A percentile compares a stretch with the other conserved stretches of the same genome.
These are phyloP conservation scores for Pythium aquatile DNA, from an alignment of 352 stramenopile species.

Conservation along the genomic window DNA sequence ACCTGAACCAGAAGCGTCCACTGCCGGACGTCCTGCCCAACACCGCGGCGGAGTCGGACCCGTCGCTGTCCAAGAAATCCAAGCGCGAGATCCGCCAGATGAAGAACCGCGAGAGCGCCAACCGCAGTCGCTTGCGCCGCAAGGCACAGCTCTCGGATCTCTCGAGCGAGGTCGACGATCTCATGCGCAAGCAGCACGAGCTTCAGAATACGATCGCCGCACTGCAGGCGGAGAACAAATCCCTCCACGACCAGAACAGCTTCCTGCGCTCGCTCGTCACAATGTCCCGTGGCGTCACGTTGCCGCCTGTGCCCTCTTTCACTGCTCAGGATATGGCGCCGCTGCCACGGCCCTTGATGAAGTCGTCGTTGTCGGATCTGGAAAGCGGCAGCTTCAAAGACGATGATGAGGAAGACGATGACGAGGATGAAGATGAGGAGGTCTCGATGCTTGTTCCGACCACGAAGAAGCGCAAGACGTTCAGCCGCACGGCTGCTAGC, in stretches of 20 bases:
- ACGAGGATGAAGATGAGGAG: conserved; percentile 38
- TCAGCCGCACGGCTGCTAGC: conserved; percentile 25
- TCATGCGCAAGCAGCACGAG: conserved; percentile 69
- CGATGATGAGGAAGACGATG: conserved; percentile 22
- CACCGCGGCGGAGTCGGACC: conserved; percentile 17
- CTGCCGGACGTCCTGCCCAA: conserved; percentile 45
- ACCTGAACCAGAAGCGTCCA: conserved; percentile 54
- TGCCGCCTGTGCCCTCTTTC: conserved; percentile 33
- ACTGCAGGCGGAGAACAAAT: conserved; percentile 76
- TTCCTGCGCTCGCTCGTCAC: conserved; percentile 77
- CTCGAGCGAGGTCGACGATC: conserved; percentile 51
- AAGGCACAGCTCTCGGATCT: conserved; percentile 72
- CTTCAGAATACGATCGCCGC: conserved; percentile 66
- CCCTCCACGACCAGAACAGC: conserved; percentile 70
- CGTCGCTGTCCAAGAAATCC: conserved; percentile 51
- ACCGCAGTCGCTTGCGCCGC: conserved; percentile 70
- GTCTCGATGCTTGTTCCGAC: conserved; percentile 24
- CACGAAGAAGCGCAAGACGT: conserved; percentile 32
- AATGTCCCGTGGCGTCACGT: conserved; percentile 26
- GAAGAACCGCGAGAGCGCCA: conserved; percentile 87
- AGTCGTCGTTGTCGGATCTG: conserved; percentile 24
- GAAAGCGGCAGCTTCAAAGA: conserved; percentile 27
- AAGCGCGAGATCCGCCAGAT: conserved; percentile 85
- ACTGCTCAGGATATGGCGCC: conserved; percentile 18
- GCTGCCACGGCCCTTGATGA: conserved; percentile 21